A percentile compares a stretch with the other conserved stretches of the same genome.
Conservation (phyloP, 805 yeast genomes). For the Debaryomyces castellii region DNA sequence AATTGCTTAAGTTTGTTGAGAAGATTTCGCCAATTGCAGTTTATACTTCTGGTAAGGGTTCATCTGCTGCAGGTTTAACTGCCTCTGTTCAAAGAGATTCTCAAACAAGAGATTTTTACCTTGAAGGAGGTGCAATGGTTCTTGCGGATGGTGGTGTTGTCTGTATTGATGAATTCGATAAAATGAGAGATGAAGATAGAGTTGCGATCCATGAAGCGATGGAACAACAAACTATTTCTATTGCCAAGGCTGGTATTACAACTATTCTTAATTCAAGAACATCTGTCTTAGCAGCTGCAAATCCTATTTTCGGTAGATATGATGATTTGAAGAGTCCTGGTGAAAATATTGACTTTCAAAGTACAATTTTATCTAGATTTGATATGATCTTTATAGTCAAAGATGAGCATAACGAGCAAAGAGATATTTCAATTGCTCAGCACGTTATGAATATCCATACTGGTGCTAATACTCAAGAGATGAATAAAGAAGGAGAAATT, state of each 20-base stretch:
- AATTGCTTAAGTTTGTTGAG: conserved; percentile 90
- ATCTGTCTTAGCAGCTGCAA: conserved; percentile 95
- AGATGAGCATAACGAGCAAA: conserved; percentile 84
- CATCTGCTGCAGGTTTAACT: conserved; percentile 99
- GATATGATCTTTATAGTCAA: conserved; percentile 98
- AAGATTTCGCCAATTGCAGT: conserved; percentile 92
- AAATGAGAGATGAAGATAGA: conserved; percentile 98
- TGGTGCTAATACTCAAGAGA: conserved; percentile 50
- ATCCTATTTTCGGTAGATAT: conserved; percentile 94
- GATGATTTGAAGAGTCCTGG: conserved; percentile 97
- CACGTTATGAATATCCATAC: conserved; percentile 96
- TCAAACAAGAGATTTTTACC: conserved; percentile 81
- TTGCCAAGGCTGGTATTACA: conserved; percentile 98
- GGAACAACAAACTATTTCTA: conserved; percentile 99
- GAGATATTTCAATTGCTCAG: conserved; percentile 87
- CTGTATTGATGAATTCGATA: conserved; percentile 98
- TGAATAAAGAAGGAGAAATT: conserved; percentile 71
- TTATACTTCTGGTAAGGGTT: conserved; percentile 98
- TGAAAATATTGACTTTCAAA: conserved; percentile 96
- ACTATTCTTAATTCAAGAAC: conserved; percentile 96
- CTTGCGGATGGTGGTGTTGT: conserved; percentile 99
- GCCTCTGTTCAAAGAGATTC: conserved; percentile 96
- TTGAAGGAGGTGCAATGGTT: conserved; percentile 99
- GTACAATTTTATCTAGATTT: conserved; percentile 93
- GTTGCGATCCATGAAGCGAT: conserved; percentile 99